phyloP scores from a whole-genome alignment of 495 filamentous ascomycete genomes.

The Aspergillus sparsus region DNA sequence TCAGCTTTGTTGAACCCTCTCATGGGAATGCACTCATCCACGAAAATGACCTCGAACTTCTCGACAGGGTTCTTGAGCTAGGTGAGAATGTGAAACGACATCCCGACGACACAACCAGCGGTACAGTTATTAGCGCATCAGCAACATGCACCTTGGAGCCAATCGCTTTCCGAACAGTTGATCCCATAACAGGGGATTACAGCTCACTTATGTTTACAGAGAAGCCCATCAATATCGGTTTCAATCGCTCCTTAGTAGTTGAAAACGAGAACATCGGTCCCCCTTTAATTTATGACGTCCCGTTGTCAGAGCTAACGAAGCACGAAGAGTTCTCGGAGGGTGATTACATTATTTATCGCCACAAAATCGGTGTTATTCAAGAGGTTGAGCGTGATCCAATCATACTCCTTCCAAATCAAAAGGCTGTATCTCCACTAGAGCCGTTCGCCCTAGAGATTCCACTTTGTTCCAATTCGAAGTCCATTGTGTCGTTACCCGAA shows the following conservation, averaged over 20 bases:
- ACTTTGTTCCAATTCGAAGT: conserved; percentile 10
- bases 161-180: conserved; percentile 26
- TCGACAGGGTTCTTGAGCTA: conserved; percentile 42
- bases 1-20: conserved; percentile 27
- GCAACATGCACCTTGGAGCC: conserved; percentile 38
- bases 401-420: conserved; percentile 23
- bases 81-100: conserved; percentile 50
- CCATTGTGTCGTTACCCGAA: conserved; percentile 17
- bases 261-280: conserved; percentile 3
- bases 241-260: neutral
- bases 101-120: conserved; percentile 39
- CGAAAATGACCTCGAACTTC: conserved; percentile 43
- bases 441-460: conserved; percentile 19
- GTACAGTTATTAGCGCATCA: conserved; percentile 41
- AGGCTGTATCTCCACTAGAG: conserved; percentile 17
- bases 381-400: conserved; percentile 25
- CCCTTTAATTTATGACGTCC: conserved; percentile 19
- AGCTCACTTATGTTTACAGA: conserved; percentile 26
- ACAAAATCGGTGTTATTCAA: conserved; percentile 28
- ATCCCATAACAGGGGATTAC: conserved; percentile 27
- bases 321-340: conserved; percentile 25
- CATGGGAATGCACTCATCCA: conserved; percentile 38
- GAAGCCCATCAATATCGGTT: conserved; percentile 5
- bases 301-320: conserved; percentile 18
- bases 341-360: conserved; percentile 27